Percentiles rank a stretch among this genome's conserved stretches.
These are phyloP conservation scores for Leccinum disarticulatum DNA, from an alignment of 768 basidiomycete genomes.

Conservation along the genomic window DNA sequence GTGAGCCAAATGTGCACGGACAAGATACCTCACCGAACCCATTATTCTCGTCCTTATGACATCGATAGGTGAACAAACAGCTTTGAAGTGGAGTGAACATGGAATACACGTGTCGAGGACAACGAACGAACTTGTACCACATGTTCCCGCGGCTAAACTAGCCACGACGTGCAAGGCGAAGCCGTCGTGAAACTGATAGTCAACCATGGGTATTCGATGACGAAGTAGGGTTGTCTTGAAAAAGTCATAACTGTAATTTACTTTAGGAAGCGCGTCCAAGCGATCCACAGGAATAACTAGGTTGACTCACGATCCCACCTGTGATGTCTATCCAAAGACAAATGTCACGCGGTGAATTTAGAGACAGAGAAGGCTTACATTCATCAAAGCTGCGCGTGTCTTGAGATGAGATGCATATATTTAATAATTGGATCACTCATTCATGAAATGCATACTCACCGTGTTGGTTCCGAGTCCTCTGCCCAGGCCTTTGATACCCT, in stretches of 20 bases:
- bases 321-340: conserved; percentile 53
- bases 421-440: conserved; percentile 5
- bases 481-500: conserved; percentile 66
- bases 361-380: conserved; percentile 43
- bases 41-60: conserved; percentile 76
- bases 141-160: conserved; percentile 68
- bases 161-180: conserved; percentile 65
- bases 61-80: conserved; percentile 77
- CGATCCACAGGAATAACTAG: not conserved
- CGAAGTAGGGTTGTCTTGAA: conserved; percentile 63
- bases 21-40: conserved; percentile 55
- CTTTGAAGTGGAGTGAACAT: conserved; percentile 36
- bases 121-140: conserved; percentile 75
- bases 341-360: conserved; percentile 4
- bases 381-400: conserved; percentile 72
- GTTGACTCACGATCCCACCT: conserved; percentile 75
- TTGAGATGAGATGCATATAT: conserved; percentile 21
- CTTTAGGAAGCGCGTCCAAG: conserved; percentile 3
- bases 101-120: not conserved
- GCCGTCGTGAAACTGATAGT: conserved; percentile 64
- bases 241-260: conserved; percentile 62
- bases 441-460: conserved; percentile 39
- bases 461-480: conserved; percentile 80
- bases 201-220: conserved; percentile 50
- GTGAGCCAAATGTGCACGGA: not conserved